phyloP scores from a whole-genome alignment of 139 green algal genomes.

The Haematococcus sp. region DNA sequence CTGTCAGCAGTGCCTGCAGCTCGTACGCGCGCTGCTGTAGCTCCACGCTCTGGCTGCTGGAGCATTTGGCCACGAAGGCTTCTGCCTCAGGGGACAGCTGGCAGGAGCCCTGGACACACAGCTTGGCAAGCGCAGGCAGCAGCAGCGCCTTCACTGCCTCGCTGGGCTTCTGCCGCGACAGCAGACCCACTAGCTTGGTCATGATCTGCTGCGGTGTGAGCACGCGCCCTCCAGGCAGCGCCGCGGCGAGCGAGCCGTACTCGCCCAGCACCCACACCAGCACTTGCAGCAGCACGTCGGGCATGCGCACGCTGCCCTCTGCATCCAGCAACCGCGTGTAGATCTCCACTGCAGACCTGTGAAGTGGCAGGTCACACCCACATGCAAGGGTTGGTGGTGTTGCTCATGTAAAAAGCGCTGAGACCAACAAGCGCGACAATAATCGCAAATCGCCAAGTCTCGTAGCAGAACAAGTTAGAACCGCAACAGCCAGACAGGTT shows the following conservation, averaged over 20 bases:
- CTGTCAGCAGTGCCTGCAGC: slow-evolving; percentile 66
- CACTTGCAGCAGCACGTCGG: slow-evolving; percentile 68
- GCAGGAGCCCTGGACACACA: slow-evolving; percentile 27
- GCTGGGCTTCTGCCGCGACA: slow-evolving; percentile 15
- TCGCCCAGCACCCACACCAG: slow-evolving; percentile 92
- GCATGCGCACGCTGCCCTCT: slow-evolving; percentile 39
- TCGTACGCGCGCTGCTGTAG: slow-evolving; percentile 90
- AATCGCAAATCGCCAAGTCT: too few species aligned
- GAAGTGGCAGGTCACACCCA: too few species aligned
- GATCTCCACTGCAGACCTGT: slow-evolving; percentile 41
- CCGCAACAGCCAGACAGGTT: too few species aligned
- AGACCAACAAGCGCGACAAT: too few species aligned
- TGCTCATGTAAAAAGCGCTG: too few species aligned
- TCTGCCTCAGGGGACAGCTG: slow-evolving; percentile 13
- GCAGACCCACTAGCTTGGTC: slow-evolving; percentile 9
- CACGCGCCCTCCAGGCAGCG: neutral
- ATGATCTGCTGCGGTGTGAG: slow-evolving; percentile 7
- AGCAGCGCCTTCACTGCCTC: slow-evolving; percentile 37
- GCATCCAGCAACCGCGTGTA: slow-evolving; percentile 67
- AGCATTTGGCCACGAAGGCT: slow-evolving; percentile 20
- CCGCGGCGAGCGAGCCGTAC: slow-evolving; percentile 66
- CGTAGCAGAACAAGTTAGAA: too few species aligned
- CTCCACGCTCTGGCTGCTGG: slow-evolving; percentile 51
- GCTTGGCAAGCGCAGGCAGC: slow-evolving; percentile 72
- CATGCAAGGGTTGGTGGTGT: too few species aligned